These are phyloP conservation scores for Selaginella tamariscina DNA, from an alignment of 75 land plant species.

Conservation along the genomic window DNA sequence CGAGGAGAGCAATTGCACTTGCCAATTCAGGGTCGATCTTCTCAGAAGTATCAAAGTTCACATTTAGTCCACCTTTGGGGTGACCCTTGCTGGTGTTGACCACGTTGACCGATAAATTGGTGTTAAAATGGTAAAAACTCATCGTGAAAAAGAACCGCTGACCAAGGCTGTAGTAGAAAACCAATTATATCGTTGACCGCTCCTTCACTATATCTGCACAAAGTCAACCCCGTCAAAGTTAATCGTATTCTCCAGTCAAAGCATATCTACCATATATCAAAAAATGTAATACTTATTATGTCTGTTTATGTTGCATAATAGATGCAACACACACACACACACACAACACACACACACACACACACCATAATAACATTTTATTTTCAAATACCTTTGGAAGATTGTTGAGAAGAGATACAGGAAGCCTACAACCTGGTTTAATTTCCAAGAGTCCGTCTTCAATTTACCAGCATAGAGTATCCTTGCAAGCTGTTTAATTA, in stretches of 20 bases:
- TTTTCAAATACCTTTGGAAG: constrained; percentile 11
- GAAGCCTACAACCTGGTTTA: constrained; percentile 14
- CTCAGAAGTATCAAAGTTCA: neutral
- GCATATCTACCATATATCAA: neutral
- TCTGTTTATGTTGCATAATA: neutral
- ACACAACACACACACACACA: neutral
- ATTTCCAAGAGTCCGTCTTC: constrained; percentile 19
- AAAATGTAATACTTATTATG: neutral
- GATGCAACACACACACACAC: neutral
- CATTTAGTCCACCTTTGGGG: neutral
- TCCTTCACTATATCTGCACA: neutral
- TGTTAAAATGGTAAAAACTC: constrained; percentile 11
- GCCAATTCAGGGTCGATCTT: neutral
- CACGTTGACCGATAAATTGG: neutral
- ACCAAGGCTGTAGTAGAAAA: constrained; percentile 17
- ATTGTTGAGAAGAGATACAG: constrained; percentile 11
- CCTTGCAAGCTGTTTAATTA: constrained; percentile 11
- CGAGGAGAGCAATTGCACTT: neutral
- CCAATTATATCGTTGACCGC: neutral
- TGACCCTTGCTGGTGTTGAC: neutral
- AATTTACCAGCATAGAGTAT: constrained; percentile 14
- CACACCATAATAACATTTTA: no score
- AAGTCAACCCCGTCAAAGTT: neutral
- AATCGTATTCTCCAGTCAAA: neutral
- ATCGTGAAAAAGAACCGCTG: constrained; percentile 14